Base-by-base conservation (phyloP, 495 filamentous ascomycete species). In the Tuber borchii region DNA sequence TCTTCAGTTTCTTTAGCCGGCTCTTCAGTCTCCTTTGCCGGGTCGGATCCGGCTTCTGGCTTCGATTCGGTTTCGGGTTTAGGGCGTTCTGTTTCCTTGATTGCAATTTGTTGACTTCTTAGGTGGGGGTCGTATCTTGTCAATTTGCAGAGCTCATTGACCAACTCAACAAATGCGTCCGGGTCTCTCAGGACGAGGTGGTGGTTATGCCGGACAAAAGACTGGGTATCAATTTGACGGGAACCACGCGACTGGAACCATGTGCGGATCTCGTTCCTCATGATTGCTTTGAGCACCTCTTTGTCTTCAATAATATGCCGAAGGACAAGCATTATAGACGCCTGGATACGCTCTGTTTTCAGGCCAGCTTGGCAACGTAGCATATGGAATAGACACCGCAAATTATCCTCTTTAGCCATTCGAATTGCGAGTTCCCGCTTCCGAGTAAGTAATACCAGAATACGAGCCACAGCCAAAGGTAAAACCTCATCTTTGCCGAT, bases 281-380 rank as follows among this genome's bases (percentile, higher is more conserved):
- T 97, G 81, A 97, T 90, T 80, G 97, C 92, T 71, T 92, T 93
- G 51, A 97, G 87, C 0, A 91, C 95, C 70, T 93, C 89, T 73
- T 95, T 93, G 80, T 99, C 96, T 84, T 99, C 95, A 56, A 97
- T 88, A 22, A 98, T 91, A 82, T 99, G 95, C 37, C 96, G 90
- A 70, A 99, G 86, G 70, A 98, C 90, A 37, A 96, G 85, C 89
- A 98, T 91, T 73, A 98, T 90, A 14, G 90, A 88, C 78, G 91
- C 90, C 80, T 92, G 93, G 8, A 98, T 87, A 71, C 90, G 90
- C 37, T 91, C 87, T 73, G 92, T 92, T 34, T 90, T 91, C 40
- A 89, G 87, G 40, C 91, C 92, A 37, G 93, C 91, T 65, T 97
- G 88, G 81, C 97, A 94, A 83, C 94, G 95, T 61, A 96, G 89